These are phyloP conservation scores for Kodamaea neixiangensis DNA, from an alignment of 805 yeast genomes.

Conservation along the genomic window DNA sequence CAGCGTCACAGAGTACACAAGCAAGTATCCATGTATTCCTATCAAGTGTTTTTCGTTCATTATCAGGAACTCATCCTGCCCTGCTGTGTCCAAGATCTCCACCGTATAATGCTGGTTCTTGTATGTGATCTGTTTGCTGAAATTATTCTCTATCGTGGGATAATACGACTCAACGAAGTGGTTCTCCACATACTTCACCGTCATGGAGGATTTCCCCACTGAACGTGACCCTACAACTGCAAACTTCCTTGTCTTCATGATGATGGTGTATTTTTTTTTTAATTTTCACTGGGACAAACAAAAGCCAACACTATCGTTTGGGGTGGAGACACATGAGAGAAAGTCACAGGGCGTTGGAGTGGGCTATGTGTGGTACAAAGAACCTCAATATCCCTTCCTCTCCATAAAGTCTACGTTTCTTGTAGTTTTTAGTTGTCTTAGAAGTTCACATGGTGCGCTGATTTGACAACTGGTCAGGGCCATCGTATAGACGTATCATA, in stretches of 20 bases:
- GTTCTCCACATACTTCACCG: conserved; percentile 82
- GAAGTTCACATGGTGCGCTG: too few relatives aligned
- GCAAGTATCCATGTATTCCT: conserved; percentile 80
- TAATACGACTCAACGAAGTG: conserved; percentile 87
- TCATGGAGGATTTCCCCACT: conserved; percentile 85
- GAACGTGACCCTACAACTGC: conserved; percentile 88
- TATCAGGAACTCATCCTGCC: conserved; percentile 86
- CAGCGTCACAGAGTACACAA: conserved; percentile 81
- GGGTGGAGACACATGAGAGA: not conserved
- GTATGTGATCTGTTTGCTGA: conserved; percentile 65
- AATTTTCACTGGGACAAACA: not conserved
- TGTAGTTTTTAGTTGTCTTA: too few relatives aligned
- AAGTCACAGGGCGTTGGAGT: not conserved
- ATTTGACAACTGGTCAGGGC: too few relatives aligned
- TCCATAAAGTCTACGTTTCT: too few relatives aligned
- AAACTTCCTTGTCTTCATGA: conserved; percentile 64
- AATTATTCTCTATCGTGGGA: conserved; percentile 89
- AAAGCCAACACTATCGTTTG: not conserved
- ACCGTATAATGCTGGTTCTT: conserved; percentile 76
- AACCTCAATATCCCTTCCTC: not conserved
- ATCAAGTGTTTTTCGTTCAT: conserved; percentile 76
- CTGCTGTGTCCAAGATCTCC: conserved; percentile 90
- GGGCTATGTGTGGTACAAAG: not conserved
- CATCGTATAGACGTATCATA: too few relatives aligned
- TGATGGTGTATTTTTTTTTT: conserved; percentile 1